Evolutionary conservation across 495 filamentous ascomycete genomes (phyloP), one percentile per base, ranked within the genome.

Genomic region (Friedmanniomyces endolithicus): DNA sequence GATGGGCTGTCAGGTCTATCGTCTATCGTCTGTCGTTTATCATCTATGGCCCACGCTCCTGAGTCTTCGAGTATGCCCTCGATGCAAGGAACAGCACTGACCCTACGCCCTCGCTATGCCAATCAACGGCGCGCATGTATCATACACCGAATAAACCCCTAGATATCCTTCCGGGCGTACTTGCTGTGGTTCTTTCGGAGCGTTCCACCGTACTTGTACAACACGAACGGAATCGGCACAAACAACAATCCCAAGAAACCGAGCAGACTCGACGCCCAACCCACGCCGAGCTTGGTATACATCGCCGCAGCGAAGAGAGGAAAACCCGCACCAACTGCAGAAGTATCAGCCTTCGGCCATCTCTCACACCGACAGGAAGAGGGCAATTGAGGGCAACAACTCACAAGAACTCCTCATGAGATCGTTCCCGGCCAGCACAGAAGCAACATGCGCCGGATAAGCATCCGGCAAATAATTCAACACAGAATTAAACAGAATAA

Each of bases 401-500:
- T n/a, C n/a, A n/a, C n/a, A n/a, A n/a, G n/a, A n/a, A n/a, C n/a
- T n/a, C 14, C 77, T 57, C 51, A 77, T 56, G 33, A 79, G 71
- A 49, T 74, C 73, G 58, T 78, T 78, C 0, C 73, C 75, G 0
- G 77, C 77, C 1, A 78, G 67, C 3, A 77, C 72, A 7, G 65
- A 69, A 0, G 76, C 77, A 11, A 72, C 73, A 52, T 66, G 55
- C 8, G 66, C 57, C 9, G 67, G 64, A 40, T 69, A 70, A 8
- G 65, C 65, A 34, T 68, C 65, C 4, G 61, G 58, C 8, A 70
- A 59, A 43, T 67, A 69, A 40, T 60, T 60, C 23, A 77, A 67
- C 1, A 69, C 67, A 11, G 66, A 62, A 39, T 81, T 76, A 65
- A 82, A 83, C n/a, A 83, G 70, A 4, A 78, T 59, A 59, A 78